Evolutionary conservation across 495 filamentous ascomycete species (phyloP).

Genomic region (Aspergillus bertholletiae): DNA sequence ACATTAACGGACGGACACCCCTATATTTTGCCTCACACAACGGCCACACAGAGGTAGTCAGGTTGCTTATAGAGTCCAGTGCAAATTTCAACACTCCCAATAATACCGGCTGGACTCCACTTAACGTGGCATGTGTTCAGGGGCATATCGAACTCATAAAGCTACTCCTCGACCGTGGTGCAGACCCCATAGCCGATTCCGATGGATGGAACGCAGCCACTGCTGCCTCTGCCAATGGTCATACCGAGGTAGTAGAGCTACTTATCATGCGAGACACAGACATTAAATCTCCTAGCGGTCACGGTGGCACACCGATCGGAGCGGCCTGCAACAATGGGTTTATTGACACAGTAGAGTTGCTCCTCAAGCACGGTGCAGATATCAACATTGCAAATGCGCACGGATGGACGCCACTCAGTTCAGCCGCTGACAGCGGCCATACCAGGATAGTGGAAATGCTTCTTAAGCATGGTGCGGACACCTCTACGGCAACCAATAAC

Average conservation of each 20-base stretch:
- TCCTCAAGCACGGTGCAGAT: constrained; percentile 13
- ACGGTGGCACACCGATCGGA: neutral
- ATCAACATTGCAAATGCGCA: constrained; percentile 1
- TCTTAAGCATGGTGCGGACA: constrained; percentile 8
- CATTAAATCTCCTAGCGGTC: neutral
- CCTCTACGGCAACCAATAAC: neutral
- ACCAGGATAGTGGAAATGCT: neutral
- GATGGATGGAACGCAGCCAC: neutral
- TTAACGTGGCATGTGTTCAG: constrained; percentile 2
- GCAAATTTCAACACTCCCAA: neutral
- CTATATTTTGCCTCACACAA: constrained; percentile 2
- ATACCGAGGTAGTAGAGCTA: neutral
- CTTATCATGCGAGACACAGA: neutral
- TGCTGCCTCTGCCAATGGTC: neutral
- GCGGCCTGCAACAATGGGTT: neutral
- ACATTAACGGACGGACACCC: constrained; percentile 1
- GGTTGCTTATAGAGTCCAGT: neutral
- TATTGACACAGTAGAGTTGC: constrained; percentile 1
- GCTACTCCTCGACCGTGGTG: neutral
- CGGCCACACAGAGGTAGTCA: constrained; percentile 2
- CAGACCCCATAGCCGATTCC: neutral
- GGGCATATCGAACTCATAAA: neutral
- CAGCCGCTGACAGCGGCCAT: neutral
- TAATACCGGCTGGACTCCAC: constrained; percentile 1
- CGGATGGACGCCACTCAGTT: constrained; percentile 12